A percentile compares a stretch with the other conserved stretches of the same genome.
phyloP scores from a whole-genome alignment of 495 filamentous ascomycete genomes.

The Tuber borchii region DNA sequence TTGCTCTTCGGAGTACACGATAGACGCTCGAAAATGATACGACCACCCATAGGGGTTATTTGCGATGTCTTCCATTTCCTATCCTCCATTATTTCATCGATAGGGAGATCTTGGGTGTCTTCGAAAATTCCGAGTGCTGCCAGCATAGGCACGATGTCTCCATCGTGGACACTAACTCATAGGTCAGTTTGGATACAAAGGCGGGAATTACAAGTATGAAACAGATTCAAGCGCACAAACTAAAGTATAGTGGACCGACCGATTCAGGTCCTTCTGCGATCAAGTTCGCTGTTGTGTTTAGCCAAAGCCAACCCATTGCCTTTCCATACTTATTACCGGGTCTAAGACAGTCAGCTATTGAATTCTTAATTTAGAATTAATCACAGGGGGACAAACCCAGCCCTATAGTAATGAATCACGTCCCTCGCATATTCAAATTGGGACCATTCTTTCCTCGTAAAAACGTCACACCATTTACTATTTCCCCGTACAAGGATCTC shows the following conservation, averaged over 20 bases:
- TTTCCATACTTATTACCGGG: slow-evolving; percentile 55
- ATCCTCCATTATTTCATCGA: slow-evolving; percentile 44
- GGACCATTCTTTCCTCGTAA: slow-evolving; percentile 53
- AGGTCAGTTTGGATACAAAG: slow-evolving; percentile 5
- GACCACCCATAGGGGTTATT: slow-evolving; percentile 55
- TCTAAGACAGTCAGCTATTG: neutral
- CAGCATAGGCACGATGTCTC: slow-evolving; percentile 54
- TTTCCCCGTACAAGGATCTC: slow-evolving; percentile 52
- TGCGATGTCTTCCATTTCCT: slow-evolving; percentile 54
- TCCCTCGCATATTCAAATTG: slow-evolving; percentile 58
- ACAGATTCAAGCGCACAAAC: slow-evolving; percentile 48
- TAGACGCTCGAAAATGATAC: slow-evolving; percentile 54
- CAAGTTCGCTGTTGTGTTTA: slow-evolving; percentile 54
- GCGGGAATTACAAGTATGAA: neutral
- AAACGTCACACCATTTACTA: slow-evolving; percentile 55
- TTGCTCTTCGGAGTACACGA: slow-evolving; percentile 40
- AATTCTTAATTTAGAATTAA: neutral
- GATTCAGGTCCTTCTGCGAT: slow-evolving; percentile 47
- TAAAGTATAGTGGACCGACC: slow-evolving; percentile 52
- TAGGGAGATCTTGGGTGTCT: slow-evolving; percentile 47
- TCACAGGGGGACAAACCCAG: slow-evolving; percentile 40
- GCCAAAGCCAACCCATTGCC: slow-evolving; percentile 57
- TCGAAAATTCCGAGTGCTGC: slow-evolving; percentile 52
- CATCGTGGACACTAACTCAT: slow-evolving; percentile 52
- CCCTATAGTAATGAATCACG: slow-evolving; percentile 56